phyloP scores from a whole-genome alignment of 306 rosid genomes.

The Malus sylvestris region DNA sequence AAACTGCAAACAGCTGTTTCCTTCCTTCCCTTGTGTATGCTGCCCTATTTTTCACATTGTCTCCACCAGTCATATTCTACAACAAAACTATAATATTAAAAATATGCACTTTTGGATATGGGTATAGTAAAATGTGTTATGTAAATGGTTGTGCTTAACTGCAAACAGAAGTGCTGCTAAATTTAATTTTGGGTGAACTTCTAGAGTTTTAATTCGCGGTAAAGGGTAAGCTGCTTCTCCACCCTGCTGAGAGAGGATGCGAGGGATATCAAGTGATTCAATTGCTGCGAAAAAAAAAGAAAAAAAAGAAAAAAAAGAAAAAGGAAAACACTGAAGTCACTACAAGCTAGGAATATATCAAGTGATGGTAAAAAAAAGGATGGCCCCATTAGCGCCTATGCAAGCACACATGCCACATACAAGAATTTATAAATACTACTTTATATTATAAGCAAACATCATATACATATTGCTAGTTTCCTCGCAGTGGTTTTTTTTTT shows the following conservation, averaged over 20 bases:
- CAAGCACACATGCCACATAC: not conserved
- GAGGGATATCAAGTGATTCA: slow-evolving; percentile 91
- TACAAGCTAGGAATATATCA: not conserved
- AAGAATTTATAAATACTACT: not conserved
- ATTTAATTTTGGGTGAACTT: slow-evolving; percentile 89
- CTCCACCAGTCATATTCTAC: slow-evolving; percentile 65
- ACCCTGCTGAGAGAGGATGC: slow-evolving; percentile 95
- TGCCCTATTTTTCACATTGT: slow-evolving; percentile 61
- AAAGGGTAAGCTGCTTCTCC: slow-evolving; percentile 96
- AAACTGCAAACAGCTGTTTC: slow-evolving; percentile 88
- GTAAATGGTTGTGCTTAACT: slow-evolving; percentile 47
- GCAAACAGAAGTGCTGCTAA: slow-evolving; percentile 80
- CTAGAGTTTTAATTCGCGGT: slow-evolving; percentile 70
- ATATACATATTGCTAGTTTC: not conserved
- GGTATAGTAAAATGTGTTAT: not conserved
- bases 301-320: not conserved
- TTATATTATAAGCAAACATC: not conserved
- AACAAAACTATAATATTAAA: slow-evolving; percentile 15
- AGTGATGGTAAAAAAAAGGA: not conserved
- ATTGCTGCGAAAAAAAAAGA: slow-evolving; percentile 48
- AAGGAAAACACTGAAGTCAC: slow-evolving; percentile 23
- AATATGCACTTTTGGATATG: slow-evolving; percentile 17
- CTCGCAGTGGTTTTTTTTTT: not conserved
- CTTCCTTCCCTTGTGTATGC: slow-evolving; percentile 76
- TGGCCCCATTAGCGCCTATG: not conserved